Conservation (phyloP, 257 asterid species). For the Fraxinus americana region DNA sequence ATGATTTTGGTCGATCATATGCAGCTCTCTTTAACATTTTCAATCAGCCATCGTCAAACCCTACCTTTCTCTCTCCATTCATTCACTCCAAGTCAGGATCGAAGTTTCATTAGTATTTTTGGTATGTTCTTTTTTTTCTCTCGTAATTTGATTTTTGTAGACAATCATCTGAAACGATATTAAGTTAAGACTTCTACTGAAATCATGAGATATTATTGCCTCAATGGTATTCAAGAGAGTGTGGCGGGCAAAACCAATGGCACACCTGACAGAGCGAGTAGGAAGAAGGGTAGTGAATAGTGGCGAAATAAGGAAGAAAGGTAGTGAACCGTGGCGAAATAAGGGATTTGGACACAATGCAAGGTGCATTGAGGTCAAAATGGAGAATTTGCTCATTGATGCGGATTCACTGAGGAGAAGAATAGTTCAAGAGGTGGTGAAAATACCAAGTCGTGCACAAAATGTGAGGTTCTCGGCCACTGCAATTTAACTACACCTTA, state of each 20-base stretch:
- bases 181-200: too few relatives aligned
- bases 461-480: slow-evolving; percentile 44
- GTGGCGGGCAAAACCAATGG: slow-evolving; percentile 28
- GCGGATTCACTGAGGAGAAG: slow-evolving; percentile 52
- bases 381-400: slow-evolving; percentile 37
- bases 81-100: too few relatives aligned
- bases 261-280: not conserved
- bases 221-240: slow-evolving; percentile 45
- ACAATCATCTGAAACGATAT: too few relatives aligned
- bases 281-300: slow-evolving; percentile 12
- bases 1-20: too few relatives aligned
- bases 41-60: too few relatives aligned
- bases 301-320: too few relatives aligned
- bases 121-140: too few relatives aligned
- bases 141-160: too few relatives aligned
- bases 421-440: slow-evolving; percentile 43
- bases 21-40: too few relatives aligned
- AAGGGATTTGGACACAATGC: slow-evolving; percentile 23
- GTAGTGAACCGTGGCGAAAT: slow-evolving; percentile 15
- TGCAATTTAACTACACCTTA: slow-evolving; percentile 31
- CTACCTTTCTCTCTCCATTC: too few relatives aligned
- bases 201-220: too few relatives aligned
- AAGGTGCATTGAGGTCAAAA: slow-evolving; percentile 33
- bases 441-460: slow-evolving; percentile 41
- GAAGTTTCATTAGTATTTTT: too few relatives aligned